Conservation (phyloP, 2,329 filamentous ascomycete species). For the Monosporascus sp. region DNA sequence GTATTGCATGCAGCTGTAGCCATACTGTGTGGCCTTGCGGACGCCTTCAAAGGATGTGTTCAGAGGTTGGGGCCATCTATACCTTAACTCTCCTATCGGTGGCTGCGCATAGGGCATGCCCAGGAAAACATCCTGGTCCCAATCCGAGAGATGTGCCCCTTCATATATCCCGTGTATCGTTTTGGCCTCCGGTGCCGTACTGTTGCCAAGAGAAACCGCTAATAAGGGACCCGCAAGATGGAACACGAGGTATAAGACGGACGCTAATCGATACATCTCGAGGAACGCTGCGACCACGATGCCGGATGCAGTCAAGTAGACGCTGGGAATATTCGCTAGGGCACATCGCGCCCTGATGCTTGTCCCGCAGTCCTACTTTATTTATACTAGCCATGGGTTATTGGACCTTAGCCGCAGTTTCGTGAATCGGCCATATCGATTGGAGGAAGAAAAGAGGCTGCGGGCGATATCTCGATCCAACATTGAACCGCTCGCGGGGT, state of each 20-base stretch:
- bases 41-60: conserved; percentile 33
- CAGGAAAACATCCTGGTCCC: conserved; percentile 36
- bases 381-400: neutral
- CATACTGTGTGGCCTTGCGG: conserved; percentile 36
- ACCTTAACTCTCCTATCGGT: conserved; percentile 31
- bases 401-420: too few species aligned
- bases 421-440: neutral
- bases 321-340: neutral
- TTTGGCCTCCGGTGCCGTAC: conserved; percentile 9
- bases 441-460: neutral
- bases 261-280: neutral
- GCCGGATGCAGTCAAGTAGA: neutral
- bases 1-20: conserved; percentile 43
- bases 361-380: neutral
- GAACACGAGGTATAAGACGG: neutral
- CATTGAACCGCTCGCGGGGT: neutral
- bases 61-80: conserved; percentile 31
- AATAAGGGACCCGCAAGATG: neutral
- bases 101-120: conserved; percentile 36
- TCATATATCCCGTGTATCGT: conserved; percentile 30
- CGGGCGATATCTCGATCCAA: neutral
- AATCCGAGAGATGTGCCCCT: conserved; percentile 27
- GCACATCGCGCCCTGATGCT: neutral
- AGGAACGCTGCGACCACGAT: neutral
- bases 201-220: neutral